Evolutionary conservation across 176 grass and related monocot species (phyloP).

Genomic region (Stipa capillata): DNA sequence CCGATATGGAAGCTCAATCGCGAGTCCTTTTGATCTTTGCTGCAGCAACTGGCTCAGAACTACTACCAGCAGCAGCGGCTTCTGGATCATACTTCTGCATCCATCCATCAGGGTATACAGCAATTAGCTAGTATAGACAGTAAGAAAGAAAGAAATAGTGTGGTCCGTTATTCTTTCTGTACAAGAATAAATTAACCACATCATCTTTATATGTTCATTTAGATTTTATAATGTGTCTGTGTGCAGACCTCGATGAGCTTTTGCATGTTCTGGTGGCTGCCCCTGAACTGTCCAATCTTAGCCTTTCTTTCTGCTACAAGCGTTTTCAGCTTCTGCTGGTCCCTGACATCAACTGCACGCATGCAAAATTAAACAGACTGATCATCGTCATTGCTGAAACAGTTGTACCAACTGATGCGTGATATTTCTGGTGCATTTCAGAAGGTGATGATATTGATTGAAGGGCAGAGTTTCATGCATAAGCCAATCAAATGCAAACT

Average conservation of each 20-base stretch:
- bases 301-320: conserved; percentile 17
- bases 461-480: too few relatives aligned
- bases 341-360: conserved; percentile 2
- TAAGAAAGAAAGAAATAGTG: too few relatives aligned
- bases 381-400: too few relatives aligned
- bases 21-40: not conserved
- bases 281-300: conserved; percentile 17
- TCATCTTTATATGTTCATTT: too few relatives aligned
- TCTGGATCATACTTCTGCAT: conserved; percentile 19
- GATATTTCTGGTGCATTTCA: too few relatives aligned
- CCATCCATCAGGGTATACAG: not conserved
- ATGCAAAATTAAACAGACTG: not conserved
- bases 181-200: too few relatives aligned
- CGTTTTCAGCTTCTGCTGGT: not conserved
- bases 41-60: not conserved
- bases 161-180: too few relatives aligned
- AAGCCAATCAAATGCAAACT: too few relatives aligned
- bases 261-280: conserved; percentile 33
- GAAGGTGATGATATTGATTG: too few relatives aligned
- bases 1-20: conserved; percentile 19
- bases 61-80: not conserved
- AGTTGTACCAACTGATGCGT: too few relatives aligned
- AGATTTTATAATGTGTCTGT: not conserved
- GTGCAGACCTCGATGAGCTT: conserved; percentile 10
- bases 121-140: too few relatives aligned